phyloP scores from a whole-genome alignment of 1,284 basidiomycete genomes.

The Leccinum subrobustum region DNA sequence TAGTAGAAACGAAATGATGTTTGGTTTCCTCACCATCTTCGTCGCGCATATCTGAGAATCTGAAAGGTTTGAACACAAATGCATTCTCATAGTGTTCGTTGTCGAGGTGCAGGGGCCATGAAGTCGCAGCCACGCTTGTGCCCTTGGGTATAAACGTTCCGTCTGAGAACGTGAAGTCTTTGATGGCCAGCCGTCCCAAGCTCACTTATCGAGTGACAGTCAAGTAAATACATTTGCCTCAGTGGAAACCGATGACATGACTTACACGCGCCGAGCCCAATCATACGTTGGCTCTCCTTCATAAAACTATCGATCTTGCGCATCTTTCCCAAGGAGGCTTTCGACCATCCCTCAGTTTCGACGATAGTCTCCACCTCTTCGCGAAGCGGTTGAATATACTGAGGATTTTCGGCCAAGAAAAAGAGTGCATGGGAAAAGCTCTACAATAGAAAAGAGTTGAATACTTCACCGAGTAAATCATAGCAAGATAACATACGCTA shows the following conservation, averaged over 20 bases:
- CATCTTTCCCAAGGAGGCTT: neutral
- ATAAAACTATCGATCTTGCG: neutral
- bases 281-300: neutral
- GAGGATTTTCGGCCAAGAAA: neutral
- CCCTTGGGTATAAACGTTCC: neutral
- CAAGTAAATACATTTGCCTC: neutral
- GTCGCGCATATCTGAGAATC: neutral
- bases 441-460: neutral
- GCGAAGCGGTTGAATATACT: neutral
- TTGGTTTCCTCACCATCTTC: neutral
- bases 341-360: neutral
- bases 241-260: neutral
- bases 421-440: neutral
- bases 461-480: neutral
- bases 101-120: neutral
- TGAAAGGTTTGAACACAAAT: neutral
- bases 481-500: constrained; percentile 1
- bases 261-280: neutral
- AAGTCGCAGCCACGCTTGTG: neutral
- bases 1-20: neutral
- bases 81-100: neutral
- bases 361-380: neutral
- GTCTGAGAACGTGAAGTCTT: neutral
- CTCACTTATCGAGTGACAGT: neutral
- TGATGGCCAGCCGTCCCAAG: neutral